Percentiles rank a stretch among this genome's conserved stretches.
Evolutionary conservation across 129 eudicot genomes (phyloP).

Genomic region (Flaveria linearis): DNA sequence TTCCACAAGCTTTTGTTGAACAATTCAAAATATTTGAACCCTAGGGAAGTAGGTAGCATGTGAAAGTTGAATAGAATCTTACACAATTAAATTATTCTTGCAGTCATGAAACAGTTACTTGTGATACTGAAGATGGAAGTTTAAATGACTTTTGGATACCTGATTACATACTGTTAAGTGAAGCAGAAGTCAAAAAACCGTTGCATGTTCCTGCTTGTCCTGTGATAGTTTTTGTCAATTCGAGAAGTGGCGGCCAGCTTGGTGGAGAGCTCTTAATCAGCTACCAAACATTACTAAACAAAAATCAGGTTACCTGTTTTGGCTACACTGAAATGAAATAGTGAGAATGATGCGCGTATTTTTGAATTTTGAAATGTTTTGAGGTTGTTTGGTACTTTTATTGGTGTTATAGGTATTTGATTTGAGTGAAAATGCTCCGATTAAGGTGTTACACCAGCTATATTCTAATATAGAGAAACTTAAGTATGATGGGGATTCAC

Average conservation of each 20-base stretch:
- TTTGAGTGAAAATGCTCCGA: conserved; percentile 65
- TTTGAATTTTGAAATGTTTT: conserved; percentile 6
- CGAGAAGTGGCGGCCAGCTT: conserved; percentile 84
- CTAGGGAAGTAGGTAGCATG: background rate
- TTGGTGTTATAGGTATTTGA: conserved; percentile 67
- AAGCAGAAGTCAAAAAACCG: conserved; percentile 26
- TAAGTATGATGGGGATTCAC: conserved; percentile 55
- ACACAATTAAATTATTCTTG: conserved; percentile 31
- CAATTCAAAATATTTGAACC: background rate
- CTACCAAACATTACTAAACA: conserved; percentile 56
- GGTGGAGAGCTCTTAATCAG: conserved; percentile 71
- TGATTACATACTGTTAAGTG: conserved; percentile 60
- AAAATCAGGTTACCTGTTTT: conserved; percentile 55
- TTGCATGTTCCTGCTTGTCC: conserved; percentile 56
- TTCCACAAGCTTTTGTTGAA: background rate
- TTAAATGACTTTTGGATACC: conserved; percentile 64
- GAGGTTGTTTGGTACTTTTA: conserved; percentile 4
- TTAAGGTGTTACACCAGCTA: conserved; percentile 53
- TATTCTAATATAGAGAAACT: conserved; percentile 70
- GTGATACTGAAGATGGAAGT: conserved; percentile 30
- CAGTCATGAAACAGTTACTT: conserved; percentile 41
- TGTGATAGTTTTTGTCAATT: conserved; percentile 68
- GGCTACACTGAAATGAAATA: background rate
- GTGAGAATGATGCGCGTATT: background rate
- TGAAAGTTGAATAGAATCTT: background rate